These are phyloP conservation scores for Blastobotrys indianensis DNA, from an alignment of 1,139 yeast species.

Conservation along the genomic window DNA sequence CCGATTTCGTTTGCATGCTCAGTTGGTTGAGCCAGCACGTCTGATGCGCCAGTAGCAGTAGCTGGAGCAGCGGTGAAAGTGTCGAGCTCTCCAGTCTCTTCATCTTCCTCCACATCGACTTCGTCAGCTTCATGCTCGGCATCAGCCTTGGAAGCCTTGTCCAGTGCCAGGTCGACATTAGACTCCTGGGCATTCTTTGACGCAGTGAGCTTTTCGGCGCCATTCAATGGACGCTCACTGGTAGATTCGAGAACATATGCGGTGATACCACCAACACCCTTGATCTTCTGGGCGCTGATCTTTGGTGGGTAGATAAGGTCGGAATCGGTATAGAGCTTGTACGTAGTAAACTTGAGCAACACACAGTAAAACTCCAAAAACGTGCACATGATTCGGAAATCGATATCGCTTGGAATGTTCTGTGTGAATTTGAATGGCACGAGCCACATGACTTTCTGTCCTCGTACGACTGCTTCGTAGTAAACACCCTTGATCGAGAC, in stretches of 20 bases:
- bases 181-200: constrained; percentile 36
- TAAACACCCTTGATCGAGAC: constrained; percentile 97
- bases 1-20: constrained; percentile 51
- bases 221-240: constrained; percentile 29
- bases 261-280: constrained; percentile 85
- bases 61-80: constrained; percentile 54
- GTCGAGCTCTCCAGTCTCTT: constrained; percentile 51
- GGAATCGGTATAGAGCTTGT: constrained; percentile 75
- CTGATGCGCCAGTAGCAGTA: constrained; percentile 58
- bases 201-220: constrained; percentile 21
- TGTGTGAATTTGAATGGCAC: constrained; percentile 97
- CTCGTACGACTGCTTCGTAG: constrained; percentile 83
- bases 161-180: constrained; percentile 21
- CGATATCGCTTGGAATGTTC: constrained; percentile 88
- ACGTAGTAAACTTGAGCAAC: constrained; percentile 78
- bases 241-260: constrained; percentile 68
- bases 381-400: constrained; percentile 94
- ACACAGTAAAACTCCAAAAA: constrained; percentile 95
- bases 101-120: constrained; percentile 36
- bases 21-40: constrained; percentile 73
- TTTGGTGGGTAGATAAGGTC: constrained; percentile 90
- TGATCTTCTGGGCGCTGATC: constrained; percentile 62
- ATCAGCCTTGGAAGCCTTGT: constrained; percentile 27
- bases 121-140: constrained; percentile 46
- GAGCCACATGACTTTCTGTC: constrained; percentile 93